Percentiles rank a stretch among this genome's conserved stretches.
phyloP scores from a whole-genome alignment of 2,329 filamentous ascomycete species.

The Xylariales sp. region DNA sequence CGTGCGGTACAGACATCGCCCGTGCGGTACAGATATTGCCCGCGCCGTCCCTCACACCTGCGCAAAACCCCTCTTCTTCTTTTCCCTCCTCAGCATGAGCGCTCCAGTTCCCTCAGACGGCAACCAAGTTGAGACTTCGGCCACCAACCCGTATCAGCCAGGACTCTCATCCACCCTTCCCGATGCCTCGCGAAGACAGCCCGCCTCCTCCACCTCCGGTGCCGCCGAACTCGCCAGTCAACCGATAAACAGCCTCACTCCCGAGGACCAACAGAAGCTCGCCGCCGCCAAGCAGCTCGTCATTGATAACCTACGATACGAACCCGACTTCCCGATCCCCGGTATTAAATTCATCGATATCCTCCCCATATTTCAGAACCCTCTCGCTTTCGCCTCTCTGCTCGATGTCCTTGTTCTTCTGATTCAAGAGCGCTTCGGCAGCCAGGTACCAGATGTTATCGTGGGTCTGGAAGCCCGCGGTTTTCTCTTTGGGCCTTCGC shows the following conservation, averaged over 20 bases:
- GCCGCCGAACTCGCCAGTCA: constrained; percentile 74
- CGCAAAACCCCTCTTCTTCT: constrained; percentile 44
- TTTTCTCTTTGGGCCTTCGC: constrained; percentile 91
- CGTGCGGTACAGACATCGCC: constrained; percentile 48
- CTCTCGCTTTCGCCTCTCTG: constrained; percentile 77
- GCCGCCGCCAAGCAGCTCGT: constrained; percentile 59
- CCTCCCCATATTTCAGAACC: constrained; percentile 91
- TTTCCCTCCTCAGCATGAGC: constrained; percentile 53
- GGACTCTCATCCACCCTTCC: constrained; percentile 52
- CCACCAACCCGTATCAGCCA: constrained; percentile 50
- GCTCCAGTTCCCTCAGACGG: constrained; percentile 50
- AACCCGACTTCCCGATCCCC: constrained; percentile 89
- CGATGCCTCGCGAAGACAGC: constrained; percentile 73
- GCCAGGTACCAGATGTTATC: constrained; percentile 82
- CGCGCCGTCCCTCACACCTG: constrained; percentile 46
- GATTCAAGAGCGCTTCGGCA: constrained; percentile 71
- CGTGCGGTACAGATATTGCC: constrained; percentile 47
- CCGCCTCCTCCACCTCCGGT: constrained; percentile 70
- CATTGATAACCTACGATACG: constrained; percentile 80
- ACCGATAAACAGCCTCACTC: constrained; percentile 64
- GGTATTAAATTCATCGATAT: constrained; percentile 99
- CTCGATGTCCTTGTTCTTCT: constrained; percentile 88
- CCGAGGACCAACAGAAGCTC: constrained; percentile 48
- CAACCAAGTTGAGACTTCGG: constrained; percentile 52
- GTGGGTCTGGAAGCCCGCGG: constrained; percentile 94